phyloP scores from a whole-genome alignment of 495 filamentous ascomycete genomes.

The Penicillium tannophilum region DNA sequence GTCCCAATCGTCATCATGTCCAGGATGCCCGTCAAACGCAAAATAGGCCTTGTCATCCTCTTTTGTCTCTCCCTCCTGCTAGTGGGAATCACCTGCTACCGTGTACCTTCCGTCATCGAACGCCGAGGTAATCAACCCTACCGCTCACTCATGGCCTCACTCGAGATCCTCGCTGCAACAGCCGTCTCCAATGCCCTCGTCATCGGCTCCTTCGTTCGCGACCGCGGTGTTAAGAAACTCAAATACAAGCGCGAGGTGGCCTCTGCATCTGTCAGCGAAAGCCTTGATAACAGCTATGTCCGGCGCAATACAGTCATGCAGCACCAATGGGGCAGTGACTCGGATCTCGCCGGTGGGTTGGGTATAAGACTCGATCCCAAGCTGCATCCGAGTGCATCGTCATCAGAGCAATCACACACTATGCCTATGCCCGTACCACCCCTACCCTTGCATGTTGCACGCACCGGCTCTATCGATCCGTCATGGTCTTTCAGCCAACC shows the following conservation, averaged over 20 bases:
- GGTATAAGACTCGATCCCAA: conserved; percentile 68
- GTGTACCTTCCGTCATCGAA: conserved; percentile 70
- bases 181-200: conserved; percentile 76
- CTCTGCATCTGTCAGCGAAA: conserved; percentile 55
- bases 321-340: conserved; percentile 78
- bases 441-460: conserved; percentile 28
- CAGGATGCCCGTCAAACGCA: conserved; percentile 66
- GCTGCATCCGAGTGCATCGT: conserved; percentile 44
- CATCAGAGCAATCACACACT: neutral
- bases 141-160: conserved; percentile 73
- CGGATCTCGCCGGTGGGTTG: conserved; percentile 72
- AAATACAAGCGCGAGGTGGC: conserved; percentile 63
- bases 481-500: conserved; percentile 36
- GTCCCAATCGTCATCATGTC: conserved; percentile 81
- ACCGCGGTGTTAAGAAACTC: conserved; percentile 75
- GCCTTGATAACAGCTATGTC: conserved; percentile 50
- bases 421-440: conserved; percentile 21
- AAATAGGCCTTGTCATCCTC: conserved; percentile 66
- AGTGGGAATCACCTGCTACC: conserved; percentile 73
- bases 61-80: conserved; percentile 81
- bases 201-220: conserved; percentile 79
- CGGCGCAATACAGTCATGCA: conserved; percentile 55
- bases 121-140: conserved; percentile 67
- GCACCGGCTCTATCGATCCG: conserved; percentile 33
- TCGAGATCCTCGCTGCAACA: conserved; percentile 78